A percentile compares a stretch with the other conserved stretches of the same genome.
These are phyloP conservation scores for Solanum tarijense DNA, from an alignment of 257 asterid species.

Conservation along the genomic window DNA sequence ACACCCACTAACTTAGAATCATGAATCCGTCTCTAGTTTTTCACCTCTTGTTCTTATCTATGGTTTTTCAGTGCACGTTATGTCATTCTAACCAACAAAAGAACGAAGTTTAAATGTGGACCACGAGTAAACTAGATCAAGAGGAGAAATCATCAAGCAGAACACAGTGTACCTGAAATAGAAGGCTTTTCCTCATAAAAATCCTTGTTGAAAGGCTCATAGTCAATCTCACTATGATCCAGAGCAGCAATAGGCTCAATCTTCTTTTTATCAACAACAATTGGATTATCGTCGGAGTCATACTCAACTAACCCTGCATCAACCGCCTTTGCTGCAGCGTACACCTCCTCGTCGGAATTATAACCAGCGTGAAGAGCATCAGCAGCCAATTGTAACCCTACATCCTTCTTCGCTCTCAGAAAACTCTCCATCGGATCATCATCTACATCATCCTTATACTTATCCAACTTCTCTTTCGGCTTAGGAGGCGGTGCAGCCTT, in stretches of 20 bases:
- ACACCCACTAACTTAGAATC: neutral
- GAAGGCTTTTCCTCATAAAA: conserved; percentile 87
- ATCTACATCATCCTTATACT: conserved; percentile 65
- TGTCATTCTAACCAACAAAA: neutral
- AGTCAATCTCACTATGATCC: conserved; percentile 66
- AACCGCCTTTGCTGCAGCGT: conserved; percentile 98
- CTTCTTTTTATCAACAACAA: conserved; percentile 74
- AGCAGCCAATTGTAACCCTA: conserved; percentile 87
- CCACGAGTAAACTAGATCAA: neutral
- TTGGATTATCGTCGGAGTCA: conserved; percentile 88
- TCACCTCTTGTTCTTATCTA: neutral
- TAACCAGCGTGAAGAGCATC: conserved; percentile 92
- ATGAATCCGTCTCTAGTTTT: neutral
- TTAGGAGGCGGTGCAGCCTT: conserved; percentile 78
- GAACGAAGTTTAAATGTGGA: neutral
- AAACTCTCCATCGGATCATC: conserved; percentile 88
- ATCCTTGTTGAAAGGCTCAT: conserved; percentile 82
- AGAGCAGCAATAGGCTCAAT: conserved; percentile 85
- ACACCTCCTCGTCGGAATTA: conserved; percentile 97
- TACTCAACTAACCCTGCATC: conserved; percentile 86
- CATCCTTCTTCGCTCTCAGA: conserved; percentile 79
- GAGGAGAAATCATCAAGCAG: neutral
- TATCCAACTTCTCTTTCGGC: conserved; percentile 72
- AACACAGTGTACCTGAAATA: conserved; percentile 56
- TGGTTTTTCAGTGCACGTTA: neutral